A percentile compares a stretch with the other conserved stretches of the same genome.
Evolutionary conservation across 129 eudicot genomes (phyloP).

Genomic region (Arctium minus): DNA sequence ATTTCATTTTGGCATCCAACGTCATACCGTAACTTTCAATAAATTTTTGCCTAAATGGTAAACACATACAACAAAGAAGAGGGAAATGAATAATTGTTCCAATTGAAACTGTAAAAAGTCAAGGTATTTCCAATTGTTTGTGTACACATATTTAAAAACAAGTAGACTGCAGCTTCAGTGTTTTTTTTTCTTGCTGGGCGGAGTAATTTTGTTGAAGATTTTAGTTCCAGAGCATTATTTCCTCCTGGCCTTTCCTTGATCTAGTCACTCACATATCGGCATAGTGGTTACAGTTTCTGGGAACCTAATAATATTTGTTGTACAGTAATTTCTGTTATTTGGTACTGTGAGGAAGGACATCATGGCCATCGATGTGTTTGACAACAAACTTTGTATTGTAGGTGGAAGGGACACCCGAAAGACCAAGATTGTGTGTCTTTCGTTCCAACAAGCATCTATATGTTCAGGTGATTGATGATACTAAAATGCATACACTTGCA

Average conservation of each 20-base stretch:
- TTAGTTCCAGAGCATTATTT: background rate
- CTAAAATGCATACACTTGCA: slow-evolving; percentile 96
- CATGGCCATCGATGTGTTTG: background rate
- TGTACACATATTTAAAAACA: slow-evolving; percentile 3
- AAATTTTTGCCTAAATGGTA: background rate
- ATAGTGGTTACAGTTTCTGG: background rate
- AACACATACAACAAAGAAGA: background rate
- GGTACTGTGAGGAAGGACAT: background rate
- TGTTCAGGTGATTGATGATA: slow-evolving; percentile 91
- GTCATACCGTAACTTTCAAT: background rate
- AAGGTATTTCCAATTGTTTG: slow-evolving; percentile 4
- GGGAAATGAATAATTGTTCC: background rate
- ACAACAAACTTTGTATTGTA: slow-evolving; percentile 7
- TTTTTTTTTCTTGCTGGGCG: background rate
- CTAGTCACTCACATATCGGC: background rate
- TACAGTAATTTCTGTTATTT: slow-evolving; percentile 2
- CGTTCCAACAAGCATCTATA: slow-evolving; percentile 94
- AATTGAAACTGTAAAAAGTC: background rate
- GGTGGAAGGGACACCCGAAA: slow-evolving; percentile 96
- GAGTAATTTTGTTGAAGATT: slow-evolving; percentile 1
- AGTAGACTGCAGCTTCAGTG: background rate
- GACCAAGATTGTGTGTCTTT: slow-evolving; percentile 87
- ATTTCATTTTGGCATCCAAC: background rate
- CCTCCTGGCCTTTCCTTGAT: background rate
- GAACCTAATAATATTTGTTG: background rate